A percentile compares a stretch with the other conserved stretches of the same genome.
Evolutionary conservation across 495 filamentous ascomycete species (phyloP).

Genomic region (Neurospora sp.): DNA sequence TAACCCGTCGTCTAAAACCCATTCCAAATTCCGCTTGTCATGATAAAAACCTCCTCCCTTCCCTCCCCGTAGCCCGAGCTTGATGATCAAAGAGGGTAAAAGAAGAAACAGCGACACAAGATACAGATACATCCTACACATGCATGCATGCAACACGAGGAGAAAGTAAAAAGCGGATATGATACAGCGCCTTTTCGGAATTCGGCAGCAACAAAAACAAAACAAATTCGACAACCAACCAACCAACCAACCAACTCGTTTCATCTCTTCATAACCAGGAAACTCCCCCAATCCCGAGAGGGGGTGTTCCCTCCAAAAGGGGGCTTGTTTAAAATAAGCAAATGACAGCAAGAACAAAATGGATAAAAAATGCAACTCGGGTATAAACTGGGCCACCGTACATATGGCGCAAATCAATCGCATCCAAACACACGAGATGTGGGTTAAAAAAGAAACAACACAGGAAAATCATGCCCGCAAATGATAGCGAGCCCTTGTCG

Average conservation of each 20-base stretch:
- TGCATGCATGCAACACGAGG: neutral
- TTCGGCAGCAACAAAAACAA: neutral
- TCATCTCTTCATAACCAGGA: neutral
- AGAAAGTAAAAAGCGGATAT: neutral
- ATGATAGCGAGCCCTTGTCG: neutral
- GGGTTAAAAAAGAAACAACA: neutral
- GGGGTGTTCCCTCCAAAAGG: neutral
- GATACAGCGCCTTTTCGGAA: neutral
- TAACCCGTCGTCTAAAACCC: neutral
- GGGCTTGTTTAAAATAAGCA: neutral
- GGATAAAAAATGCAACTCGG: slow-evolving; percentile 2
- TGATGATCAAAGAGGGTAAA: neutral
- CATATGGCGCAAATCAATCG: neutral
- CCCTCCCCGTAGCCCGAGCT: neutral
- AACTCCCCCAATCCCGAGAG: neutral
- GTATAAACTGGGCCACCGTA: too few species aligned
- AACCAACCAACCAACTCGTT: neutral
- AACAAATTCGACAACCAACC: neutral
- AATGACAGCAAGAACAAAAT: slow-evolving; percentile 6
- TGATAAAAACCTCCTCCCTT: neutral
- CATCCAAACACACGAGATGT: slow-evolving; percentile 7
- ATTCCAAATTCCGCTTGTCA: neutral
- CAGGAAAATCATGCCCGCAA: neutral
- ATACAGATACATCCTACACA: neutral
- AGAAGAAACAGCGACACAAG: neutral